Conservation (phyloP, 495 filamentous ascomycete species). For the Aspergillus cavernicola region DNA sequence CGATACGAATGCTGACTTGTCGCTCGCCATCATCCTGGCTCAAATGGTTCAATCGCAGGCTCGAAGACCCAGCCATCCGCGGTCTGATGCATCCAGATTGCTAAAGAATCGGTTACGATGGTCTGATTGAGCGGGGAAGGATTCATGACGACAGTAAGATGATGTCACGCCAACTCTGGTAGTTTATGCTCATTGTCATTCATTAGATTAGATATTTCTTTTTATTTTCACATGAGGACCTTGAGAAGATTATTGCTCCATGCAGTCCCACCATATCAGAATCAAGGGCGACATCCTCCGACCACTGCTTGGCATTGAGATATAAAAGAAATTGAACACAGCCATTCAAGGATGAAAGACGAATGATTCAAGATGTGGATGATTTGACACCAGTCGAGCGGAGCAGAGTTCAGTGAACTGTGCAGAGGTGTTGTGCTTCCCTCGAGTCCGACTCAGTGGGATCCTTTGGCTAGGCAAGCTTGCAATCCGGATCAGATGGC, state of each 20-base stretch:
- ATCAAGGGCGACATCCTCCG: neutral
- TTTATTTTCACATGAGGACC: neutral
- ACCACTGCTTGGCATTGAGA: too few species aligned
- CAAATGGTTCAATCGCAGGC: neutral
- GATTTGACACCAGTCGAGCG: too few species aligned
- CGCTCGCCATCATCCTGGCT: constrained; percentile 4
- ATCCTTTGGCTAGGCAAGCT: too few species aligned
- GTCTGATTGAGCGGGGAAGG: constrained; percentile 5
- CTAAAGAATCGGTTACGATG: neutral
- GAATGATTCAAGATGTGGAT: too few species aligned
- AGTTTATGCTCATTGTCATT: constrained; percentile 3
- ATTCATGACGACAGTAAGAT: neutral
- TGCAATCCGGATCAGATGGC: neutral
- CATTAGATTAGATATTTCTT: constrained; percentile 4
- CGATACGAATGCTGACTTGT: neutral
- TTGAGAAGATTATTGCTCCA: neutral
- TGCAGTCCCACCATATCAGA: neutral
- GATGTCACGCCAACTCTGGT: neutral
- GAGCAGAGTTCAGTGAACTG: too few species aligned
- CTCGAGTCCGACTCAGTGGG: neutral
- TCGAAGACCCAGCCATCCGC: neutral
- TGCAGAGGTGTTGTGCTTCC: too few species aligned
- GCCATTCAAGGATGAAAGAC: too few species aligned
- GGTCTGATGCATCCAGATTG: neutral
- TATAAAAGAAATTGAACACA: too few species aligned